Evolutionary conservation across 2,329 filamentous ascomycete species (phyloP), one percentile per base, ranked within the genome.

Genomic region (Xylaria sp.): DNA sequence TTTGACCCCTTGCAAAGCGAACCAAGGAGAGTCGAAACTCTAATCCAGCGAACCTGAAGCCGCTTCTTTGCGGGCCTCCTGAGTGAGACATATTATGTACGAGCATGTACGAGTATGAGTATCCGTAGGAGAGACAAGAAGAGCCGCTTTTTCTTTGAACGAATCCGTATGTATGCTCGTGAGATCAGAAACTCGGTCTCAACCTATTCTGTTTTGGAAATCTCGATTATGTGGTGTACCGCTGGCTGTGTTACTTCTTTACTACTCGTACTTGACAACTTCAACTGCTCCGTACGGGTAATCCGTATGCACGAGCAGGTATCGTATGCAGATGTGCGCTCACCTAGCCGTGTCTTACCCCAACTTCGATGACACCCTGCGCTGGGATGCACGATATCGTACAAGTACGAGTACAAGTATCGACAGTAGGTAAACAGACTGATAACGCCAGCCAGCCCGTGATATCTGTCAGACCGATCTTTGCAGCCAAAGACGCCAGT

Each of bases 21-120:
- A 61, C 59, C 61, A 57, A 58, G 42, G 58, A 52, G 30, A 54
- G 51, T 57, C 47, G 47, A 44, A 63, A 59, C 59, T 61, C 51
- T 61, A 59, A 59, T 61, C 54, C 13, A 4, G 30, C 34, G 49
- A 7, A 35, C 42, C 42, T 54, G 49, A 62, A 54, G 39, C 57
- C 54, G 52, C 44, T 53, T 18, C 59, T 62, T 52, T 53, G 19
- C 23, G 46, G 52, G 58, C 57, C 57, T 30, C 23, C 49, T 55
- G 54, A 57, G 57, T 59, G 49, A 56, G 54, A 54, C 47, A 18
- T 49, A 50, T 16, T 16, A 16, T 16, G 16, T 16, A 16, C 16
- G 16, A 16, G 16, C 1, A 16, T 16, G 16, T 16, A 16, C n/a
- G n/a, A 16, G 16, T 16, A 16, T 1, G 16, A 16, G 16, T 16